Conservation (phyloP, 306 rosid species). For the Prunus persica region Prunus_persica_NCBIv2 NC_034009.1:31198501-31199000, state of each 20-base stretch:
- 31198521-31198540: too few relatives aligned
- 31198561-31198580: too few relatives aligned
- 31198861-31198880: slow-evolving; percentile 30
- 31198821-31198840: neutral
- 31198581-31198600: too few relatives aligned
- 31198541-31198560: too few relatives aligned
- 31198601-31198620: accelerated
- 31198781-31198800: neutral
- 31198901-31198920: slow-evolving; percentile 80
- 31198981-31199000: slow-evolving; percentile 62
- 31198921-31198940: slow-evolving; percentile 45
- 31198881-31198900: neutral
- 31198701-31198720: too few relatives aligned
- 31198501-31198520: too few relatives aligned
- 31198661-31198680: too few relatives aligned
- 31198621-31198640: too few relatives aligned
- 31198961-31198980: slow-evolving; percentile 60
- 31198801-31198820: neutral
- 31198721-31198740: too few relatives aligned
- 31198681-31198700: accelerated
- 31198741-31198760: too few relatives aligned
- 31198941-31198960: slow-evolving; percentile 67
- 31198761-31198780: too few relatives aligned
- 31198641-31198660: accelerated
- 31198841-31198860: slow-evolving; percentile 34